Evolutionary conservation across 352 stramenopile genomes (phyloP).

Genomic region (Pythium sukuiense): DNA sequence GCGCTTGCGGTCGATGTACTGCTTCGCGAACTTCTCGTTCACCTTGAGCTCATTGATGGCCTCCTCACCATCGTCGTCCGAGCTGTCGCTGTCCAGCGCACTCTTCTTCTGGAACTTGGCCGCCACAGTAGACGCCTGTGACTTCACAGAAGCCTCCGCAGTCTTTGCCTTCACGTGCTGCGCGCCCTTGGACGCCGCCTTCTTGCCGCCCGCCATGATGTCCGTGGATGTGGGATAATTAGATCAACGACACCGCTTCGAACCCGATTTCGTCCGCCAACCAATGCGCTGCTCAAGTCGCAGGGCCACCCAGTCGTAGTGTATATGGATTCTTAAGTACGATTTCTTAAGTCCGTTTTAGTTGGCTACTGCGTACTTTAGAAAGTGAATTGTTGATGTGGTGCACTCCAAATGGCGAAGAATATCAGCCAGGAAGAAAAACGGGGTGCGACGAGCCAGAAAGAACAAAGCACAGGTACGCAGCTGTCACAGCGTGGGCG

Average conservation of each 20-base stretch:
- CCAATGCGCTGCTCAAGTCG: constrained; percentile 28
- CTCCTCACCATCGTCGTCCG: constrained; percentile 17
- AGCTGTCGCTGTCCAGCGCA: constrained; percentile 16
- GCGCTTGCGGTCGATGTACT: constrained; percentile 74
- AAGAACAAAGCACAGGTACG: not conserved
- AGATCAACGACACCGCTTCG: constrained; percentile 3
- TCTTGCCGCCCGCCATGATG: constrained; percentile 13
- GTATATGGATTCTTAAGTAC: constrained; percentile 2
- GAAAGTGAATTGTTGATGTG: not conserved
- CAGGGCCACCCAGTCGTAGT: constrained; percentile 3
- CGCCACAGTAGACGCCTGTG: constrained; percentile 12
- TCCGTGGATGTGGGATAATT: not conserved
- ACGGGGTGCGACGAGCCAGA: constrained; percentile 7
- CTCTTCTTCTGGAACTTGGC: constrained; percentile 3
- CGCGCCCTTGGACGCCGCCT: not conserved
- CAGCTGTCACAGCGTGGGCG: constrained; percentile 11
- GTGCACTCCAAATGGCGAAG: constrained; percentile 12
- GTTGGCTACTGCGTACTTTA: not conserved
- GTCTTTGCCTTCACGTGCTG: constrained; percentile 1
- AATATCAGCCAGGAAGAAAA: not conserved
- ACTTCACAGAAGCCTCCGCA: not conserved
- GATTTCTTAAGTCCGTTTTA: constrained; percentile 10
- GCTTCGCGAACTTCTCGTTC: constrained; percentile 76
- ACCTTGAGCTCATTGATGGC: constrained; percentile 57
- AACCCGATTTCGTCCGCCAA: constrained; percentile 16